Conservation (phyloP, 1,139 yeast genomes). For the Suhomyces taliae region DNA sequence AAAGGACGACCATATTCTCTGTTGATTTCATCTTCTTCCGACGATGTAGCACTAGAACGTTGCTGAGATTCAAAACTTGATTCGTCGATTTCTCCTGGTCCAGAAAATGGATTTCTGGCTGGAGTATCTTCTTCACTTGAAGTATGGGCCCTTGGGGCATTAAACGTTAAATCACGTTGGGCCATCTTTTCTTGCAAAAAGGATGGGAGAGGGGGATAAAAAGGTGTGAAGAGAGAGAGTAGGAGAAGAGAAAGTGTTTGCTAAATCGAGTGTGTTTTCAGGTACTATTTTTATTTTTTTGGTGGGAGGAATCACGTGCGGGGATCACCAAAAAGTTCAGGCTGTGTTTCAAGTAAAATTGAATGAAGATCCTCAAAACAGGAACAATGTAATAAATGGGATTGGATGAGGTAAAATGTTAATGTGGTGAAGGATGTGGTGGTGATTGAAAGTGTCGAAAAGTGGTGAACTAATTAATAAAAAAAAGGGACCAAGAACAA, state of each 20-base stretch:
- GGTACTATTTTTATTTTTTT: slow-evolving; percentile 6
- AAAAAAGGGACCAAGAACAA: too few relatives aligned
- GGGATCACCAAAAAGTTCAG: not conserved
- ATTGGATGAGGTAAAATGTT: too few relatives aligned
- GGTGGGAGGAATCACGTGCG: slow-evolving; percentile 7
- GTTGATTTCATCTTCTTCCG: slow-evolving; percentile 22
- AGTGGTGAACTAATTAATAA: too few relatives aligned
- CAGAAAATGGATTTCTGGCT: slow-evolving; percentile 13
- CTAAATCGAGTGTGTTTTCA: not conserved
- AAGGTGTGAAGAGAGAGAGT: slow-evolving; percentile 1
- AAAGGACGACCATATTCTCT: slow-evolving; percentile 40
- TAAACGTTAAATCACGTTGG: slow-evolving; percentile 38
- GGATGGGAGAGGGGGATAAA: not conserved
- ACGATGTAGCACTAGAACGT: slow-evolving; percentile 14
- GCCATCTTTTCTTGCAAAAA: slow-evolving; percentile 21
- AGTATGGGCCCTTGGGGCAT: slow-evolving; percentile 23
- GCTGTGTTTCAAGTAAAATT: not conserved
- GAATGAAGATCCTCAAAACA: not conserved
- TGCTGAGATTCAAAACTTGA: slow-evolving; percentile 15
- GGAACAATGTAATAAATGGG: too few relatives aligned
- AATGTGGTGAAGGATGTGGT: too few relatives aligned
- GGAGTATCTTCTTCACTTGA: slow-evolving; percentile 10
- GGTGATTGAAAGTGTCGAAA: too few relatives aligned
- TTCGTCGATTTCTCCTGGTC: slow-evolving; percentile 17
- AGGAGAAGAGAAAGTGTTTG: not conserved